A percentile compares a stretch with the other conserved stretches of the same genome.
phyloP scores from a whole-genome alignment of 805 yeast genomes.

The Candida yuanshanica region DNA sequence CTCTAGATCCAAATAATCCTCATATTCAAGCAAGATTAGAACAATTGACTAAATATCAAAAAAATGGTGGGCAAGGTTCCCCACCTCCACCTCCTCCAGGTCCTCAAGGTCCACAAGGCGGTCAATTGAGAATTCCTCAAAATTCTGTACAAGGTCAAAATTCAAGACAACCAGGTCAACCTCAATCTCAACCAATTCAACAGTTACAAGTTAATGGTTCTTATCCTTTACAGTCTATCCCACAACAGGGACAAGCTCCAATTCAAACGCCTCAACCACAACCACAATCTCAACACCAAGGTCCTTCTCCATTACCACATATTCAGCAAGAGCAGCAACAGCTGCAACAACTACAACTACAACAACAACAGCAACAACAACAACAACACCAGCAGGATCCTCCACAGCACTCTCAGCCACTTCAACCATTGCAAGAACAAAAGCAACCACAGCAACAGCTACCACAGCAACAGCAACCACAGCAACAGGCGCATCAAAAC shows the following conservation, averaged over 20 bases:
- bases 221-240: conserved; percentile 10
- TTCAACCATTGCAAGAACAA: conserved; percentile 4
- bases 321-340: conserved; percentile 16
- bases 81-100: conserved; percentile 64
- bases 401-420: too few relatives aligned
- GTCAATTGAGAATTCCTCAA: conserved; percentile 54
- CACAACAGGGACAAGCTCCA: conserved; percentile 7
- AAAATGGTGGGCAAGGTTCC: conserved; percentile 54
- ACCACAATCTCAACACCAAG: conserved; percentile 6
- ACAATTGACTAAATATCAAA: conserved; percentile 69
- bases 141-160: conserved; percentile 47
- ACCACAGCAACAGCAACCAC: not conserved
- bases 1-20: conserved; percentile 89
- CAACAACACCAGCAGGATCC: conserved; percentile 15
- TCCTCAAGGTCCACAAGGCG: conserved; percentile 32
- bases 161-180: conserved; percentile 31
- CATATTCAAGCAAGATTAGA: conserved; percentile 92
- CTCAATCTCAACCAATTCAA: conserved; percentile 24
- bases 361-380: conserved; percentile 16
- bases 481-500: conserved; percentile 7
- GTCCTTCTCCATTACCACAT: conserved; percentile 8
- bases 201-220: conserved; percentile 17
- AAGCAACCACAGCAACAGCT: conserved; percentile 20
- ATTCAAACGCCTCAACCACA: conserved; percentile 10
- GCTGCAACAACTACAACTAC: conserved; percentile 19